Conservation (phyloP, 2,329 filamentous ascomycete species). For the Decorospora gaudefroyi region DNA sequence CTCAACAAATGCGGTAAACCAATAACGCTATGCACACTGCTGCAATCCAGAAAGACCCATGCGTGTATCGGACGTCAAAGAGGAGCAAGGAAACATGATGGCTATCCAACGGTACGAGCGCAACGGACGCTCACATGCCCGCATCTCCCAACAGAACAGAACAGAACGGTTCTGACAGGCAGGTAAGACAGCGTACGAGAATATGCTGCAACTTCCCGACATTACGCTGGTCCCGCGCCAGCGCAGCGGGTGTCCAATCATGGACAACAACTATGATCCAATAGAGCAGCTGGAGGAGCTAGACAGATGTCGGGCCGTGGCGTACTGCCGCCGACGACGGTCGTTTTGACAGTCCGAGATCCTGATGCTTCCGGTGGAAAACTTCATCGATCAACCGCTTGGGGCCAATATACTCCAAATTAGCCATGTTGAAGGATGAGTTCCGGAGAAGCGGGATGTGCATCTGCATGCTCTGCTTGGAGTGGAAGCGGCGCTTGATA, state of each 20-base stretch:
- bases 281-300: slow-evolving; percentile 9
- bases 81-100: slow-evolving; percentile 20
- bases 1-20: slow-evolving; percentile 32
- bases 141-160: too few relatives aligned
- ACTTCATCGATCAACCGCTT: slow-evolving; percentile 67
- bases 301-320: slow-evolving; percentile 22
- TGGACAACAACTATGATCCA: slow-evolving; percentile 23
- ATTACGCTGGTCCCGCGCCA: slow-evolving; percentile 15
- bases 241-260: slow-evolving; percentile 16
- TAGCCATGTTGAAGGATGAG: slow-evolving; percentile 56
- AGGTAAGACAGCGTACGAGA: slow-evolving; percentile 31
- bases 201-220: slow-evolving; percentile 26
- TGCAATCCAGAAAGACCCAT: slow-evolving; percentile 7
- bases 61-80: slow-evolving; percentile 23
- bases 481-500: slow-evolving; percentile 78
- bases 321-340: slow-evolving; percentile 35
- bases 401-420: slow-evolving; percentile 66
- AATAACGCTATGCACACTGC: slow-evolving; percentile 28
- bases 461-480: slow-evolving; percentile 57
- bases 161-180: slow-evolving; percentile 31
- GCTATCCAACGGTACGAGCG: slow-evolving; percentile 18
- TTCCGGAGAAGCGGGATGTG: slow-evolving; percentile 57
- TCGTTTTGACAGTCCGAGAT: slow-evolving; percentile 28
- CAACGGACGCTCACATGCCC: slow-evolving; percentile 16
- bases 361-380: slow-evolving; percentile 56